phyloP scores from a whole-genome alignment of 257 asterid genomes.

The Gentiana dahurica region DNA sequence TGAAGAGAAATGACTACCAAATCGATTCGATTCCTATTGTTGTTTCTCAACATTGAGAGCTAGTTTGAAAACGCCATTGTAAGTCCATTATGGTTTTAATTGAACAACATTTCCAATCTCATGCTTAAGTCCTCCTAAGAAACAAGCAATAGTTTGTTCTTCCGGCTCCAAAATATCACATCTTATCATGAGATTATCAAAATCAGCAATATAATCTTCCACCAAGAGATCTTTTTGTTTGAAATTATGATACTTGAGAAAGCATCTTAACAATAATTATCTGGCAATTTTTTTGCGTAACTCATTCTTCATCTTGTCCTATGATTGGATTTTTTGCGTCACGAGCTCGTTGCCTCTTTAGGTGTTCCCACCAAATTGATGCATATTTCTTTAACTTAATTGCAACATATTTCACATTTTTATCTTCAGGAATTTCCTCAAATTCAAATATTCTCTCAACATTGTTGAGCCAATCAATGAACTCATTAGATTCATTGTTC shows the following conservation, averaged over 20 bases:
- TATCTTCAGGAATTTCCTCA: neutral
- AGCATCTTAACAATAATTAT: neutral
- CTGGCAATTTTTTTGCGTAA: too few species aligned
- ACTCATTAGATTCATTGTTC: neutral
- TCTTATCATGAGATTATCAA: neutral
- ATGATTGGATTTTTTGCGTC: neutral
- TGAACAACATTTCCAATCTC: neutral
- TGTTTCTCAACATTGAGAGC: neutral
- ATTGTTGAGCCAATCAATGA: neutral
- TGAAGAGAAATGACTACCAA: too few species aligned
- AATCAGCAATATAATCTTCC: neutral
- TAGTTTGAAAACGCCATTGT: neutral
- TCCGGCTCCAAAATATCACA: neutral
- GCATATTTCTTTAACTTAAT: neutral
- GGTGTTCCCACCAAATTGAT: neutral
- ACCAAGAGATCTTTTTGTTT: neutral
- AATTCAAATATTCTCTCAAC: neutral
- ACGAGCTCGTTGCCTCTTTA: neutral
- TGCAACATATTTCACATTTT: neutral
- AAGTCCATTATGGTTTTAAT: neutral
- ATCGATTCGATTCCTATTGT: neutral
- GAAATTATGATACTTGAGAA: neutral
- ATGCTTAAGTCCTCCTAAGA: neutral
- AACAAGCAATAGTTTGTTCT: neutral
- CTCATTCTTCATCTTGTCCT: constrained; percentile 1